These are phyloP conservation scores for Wickerhamomyces chaumierensis DNA, from an alignment of 805 yeast species.

Conservation along the genomic window DNA sequence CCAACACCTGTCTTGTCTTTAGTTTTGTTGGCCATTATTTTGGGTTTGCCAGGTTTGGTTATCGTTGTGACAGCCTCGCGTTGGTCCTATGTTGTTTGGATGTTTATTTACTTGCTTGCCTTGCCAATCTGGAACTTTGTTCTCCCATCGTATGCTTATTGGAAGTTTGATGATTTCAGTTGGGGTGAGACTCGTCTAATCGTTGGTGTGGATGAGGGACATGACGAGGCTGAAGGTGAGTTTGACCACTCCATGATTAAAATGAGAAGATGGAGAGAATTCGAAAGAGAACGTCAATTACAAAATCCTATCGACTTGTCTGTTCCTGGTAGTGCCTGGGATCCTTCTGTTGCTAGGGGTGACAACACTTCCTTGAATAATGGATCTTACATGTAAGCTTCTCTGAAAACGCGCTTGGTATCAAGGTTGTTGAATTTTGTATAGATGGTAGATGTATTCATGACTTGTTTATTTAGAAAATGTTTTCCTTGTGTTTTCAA, in stretches of 20 bases:
- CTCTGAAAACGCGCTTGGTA: too few species aligned
- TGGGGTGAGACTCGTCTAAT: conserved; percentile 95
- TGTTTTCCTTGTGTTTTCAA: too few species aligned
- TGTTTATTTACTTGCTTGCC: conserved; percentile 65
- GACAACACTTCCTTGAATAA: not conserved
- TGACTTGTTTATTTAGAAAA: too few species aligned
- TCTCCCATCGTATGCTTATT: conserved; percentile 75
- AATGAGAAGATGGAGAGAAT: conserved; percentile 93
- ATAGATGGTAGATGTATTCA: too few species aligned
- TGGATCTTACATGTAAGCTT: too few species aligned
- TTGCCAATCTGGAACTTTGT: conserved; percentile 93
- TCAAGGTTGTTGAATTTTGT: too few species aligned
- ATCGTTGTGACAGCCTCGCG: conserved; percentile 75
- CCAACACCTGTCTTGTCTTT: conserved; percentile 77
- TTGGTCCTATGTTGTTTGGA: conserved; percentile 64
- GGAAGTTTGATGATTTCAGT: conserved; percentile 93
- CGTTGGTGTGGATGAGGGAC: conserved; percentile 56
- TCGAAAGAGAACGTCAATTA: conserved; percentile 48
- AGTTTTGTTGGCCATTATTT: conserved; percentile 61
- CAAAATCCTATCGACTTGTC: conserved; percentile 6
- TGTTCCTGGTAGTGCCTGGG: conserved; percentile 18
- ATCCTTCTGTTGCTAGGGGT: conserved; percentile 8
- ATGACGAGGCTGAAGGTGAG: conserved; percentile 63
- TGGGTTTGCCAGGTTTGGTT: conserved; percentile 78
- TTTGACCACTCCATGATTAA: conserved; percentile 85